Conservation (phyloP, 768 basidiomycete species). For the Amylocystis lapponica region DNA sequence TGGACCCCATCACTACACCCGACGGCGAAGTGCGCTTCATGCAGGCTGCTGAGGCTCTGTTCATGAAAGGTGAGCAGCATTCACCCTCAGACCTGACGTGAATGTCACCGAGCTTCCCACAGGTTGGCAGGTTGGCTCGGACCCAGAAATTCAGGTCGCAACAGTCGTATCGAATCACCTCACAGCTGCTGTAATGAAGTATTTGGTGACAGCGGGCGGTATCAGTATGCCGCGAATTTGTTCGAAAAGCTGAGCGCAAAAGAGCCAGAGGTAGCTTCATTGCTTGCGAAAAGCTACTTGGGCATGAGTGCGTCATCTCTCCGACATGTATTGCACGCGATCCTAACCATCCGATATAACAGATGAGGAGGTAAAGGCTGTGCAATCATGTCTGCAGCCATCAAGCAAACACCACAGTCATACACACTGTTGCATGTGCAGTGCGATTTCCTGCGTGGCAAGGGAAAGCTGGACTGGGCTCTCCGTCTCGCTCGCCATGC, state of each 20-base stretch:
- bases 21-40: conserved; percentile 91
- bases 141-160: conserved; percentile 98
- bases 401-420: conserved; percentile 83
- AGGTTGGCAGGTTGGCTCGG: conserved; percentile 99
- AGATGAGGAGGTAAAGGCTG: conserved; percentile 99
- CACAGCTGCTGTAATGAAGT: conserved; percentile 91
- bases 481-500: conserved; percentile 89
- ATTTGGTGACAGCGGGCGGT: conserved; percentile 92
- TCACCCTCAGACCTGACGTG: neutral
- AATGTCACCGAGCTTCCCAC: neutral
- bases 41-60: conserved; percentile 83
- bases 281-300: conserved; percentile 86
- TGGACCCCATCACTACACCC: conserved; percentile 87
- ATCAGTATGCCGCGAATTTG: conserved; percentile 82
- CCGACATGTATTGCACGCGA: neutral
- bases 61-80: conserved; percentile 62
- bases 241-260: conserved; percentile 85
- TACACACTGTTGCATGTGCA: conserved; percentile 94
- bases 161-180: conserved; percentile 95
- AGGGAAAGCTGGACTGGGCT: conserved; percentile 84
- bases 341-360: neutral
- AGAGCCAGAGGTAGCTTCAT: conserved; percentile 85
- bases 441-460: conserved; percentile 87
- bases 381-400: conserved; percentile 87
- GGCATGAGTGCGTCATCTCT: conserved; percentile 81